Evolutionary conservation across 2,329 filamentous ascomycete genomes (phyloP), one percentile per base, ranked within the genome.

Genomic region (Microdochium nivale): DNA sequence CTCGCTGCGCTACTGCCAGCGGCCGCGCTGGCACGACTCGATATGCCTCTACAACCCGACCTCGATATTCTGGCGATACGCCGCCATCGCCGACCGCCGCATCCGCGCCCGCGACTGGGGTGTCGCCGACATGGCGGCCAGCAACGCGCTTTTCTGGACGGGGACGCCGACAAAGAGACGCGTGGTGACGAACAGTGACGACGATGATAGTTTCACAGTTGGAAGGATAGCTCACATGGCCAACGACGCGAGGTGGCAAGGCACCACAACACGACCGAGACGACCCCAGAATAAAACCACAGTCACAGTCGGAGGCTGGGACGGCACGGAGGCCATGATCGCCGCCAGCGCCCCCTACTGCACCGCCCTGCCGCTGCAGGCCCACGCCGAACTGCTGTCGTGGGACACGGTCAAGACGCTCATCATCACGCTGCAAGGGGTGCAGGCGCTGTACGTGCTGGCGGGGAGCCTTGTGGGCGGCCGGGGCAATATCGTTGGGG

Each of bases 41-140:
- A 33, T 69, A 1, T 56, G 56, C 14, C 58, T 58, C 40, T 69
- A 62, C 47, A 70, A 69, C 51, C 67, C 67, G 1, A 69, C 64
- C 3, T 65, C 67, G 0, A 69, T 70, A 11, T 32, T 69, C 16
- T 70, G 66, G 63, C 62, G 65, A 1, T 69, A 71, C 51, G 62
- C 62, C 9, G 61, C 61, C 19, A 67, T 69, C 47, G 43, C 59
- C 0, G 67, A 68, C 50, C 59, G 67, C 3, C 62, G 67, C 11
- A 54, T 67, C 10, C 58, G 66, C 9, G 57, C 64, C 2, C 59
- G 51, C 2, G 24, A 44, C 1, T 70, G 67, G 68, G 59, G 49
- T 32, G 35, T 46, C 1, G 25, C 48, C 7, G 59, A 65, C 24
- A 53, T 68, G 48, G 64, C 64, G 2, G 62, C 66, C 3, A 62